Percentiles rank a stretch among this genome's conserved stretches.
These are phyloP conservation scores for Leonotis leonurus DNA, from an alignment of 257 asterid genomes.

Conservation along the genomic window DNA sequence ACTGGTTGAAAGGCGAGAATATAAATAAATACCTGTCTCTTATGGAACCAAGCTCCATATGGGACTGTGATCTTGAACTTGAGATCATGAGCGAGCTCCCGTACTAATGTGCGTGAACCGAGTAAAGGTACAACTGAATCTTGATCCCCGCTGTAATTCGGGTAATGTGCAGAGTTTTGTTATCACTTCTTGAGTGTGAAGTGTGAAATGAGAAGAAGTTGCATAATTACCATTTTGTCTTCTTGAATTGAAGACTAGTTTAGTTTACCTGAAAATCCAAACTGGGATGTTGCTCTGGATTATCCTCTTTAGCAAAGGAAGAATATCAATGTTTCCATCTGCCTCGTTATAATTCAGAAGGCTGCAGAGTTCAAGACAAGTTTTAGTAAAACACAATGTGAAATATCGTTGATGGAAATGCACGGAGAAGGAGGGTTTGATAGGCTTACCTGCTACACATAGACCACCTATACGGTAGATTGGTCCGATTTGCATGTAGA, in stretches of 20 bases:
- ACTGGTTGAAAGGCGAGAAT: background rate
- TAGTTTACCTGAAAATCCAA: slow-evolving; percentile 85
- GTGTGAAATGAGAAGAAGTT: background rate
- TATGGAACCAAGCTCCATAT: slow-evolving; percentile 92
- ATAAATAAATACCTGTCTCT: slow-evolving; percentile 49
- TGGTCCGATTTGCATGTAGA: slow-evolving; percentile 88
- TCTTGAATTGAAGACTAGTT: slow-evolving; percentile 9
- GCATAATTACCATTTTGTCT: background rate
- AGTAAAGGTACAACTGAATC: slow-evolving; percentile 94
- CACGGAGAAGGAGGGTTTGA: background rate
- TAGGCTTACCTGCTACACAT: slow-evolving; percentile 72
- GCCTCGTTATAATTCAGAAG: slow-evolving; percentile 40
- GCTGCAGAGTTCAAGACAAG: slow-evolving; percentile 28
- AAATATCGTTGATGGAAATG: background rate
- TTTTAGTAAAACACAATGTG: background rate
- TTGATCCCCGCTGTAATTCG: slow-evolving; percentile 78
- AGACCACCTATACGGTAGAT: slow-evolving; percentile 66
- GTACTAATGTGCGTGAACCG: slow-evolving; percentile 85
- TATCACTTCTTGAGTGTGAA: slow-evolving; percentile 11
- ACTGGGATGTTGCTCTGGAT: slow-evolving; percentile 48
- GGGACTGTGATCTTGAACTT: slow-evolving; percentile 65
- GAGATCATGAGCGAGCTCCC: slow-evolving; percentile 79
- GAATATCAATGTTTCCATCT: slow-evolving; percentile 63
- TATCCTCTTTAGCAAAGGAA: slow-evolving; percentile 70
- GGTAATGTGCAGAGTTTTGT: background rate